phyloP scores from a whole-genome alignment of 2,329 filamentous ascomycete genomes.

The Fusarium phyllophilum region DNA sequence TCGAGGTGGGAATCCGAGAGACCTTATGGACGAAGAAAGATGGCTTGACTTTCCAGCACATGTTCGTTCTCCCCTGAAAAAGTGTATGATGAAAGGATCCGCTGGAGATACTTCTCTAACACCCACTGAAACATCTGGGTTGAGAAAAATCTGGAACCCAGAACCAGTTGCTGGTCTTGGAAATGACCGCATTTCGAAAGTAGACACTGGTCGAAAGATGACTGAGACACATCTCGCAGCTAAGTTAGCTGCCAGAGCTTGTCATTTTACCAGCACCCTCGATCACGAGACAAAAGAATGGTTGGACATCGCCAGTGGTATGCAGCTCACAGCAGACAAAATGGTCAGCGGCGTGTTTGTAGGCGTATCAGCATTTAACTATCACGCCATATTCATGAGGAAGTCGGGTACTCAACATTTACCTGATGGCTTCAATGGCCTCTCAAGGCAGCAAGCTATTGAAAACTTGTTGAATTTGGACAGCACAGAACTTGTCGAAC shows the following conservation, averaged over 20 bases:
- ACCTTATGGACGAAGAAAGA: not conserved
- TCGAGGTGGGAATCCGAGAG: accelerated
- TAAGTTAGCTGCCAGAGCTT: not conserved
- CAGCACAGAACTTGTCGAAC: not conserved
- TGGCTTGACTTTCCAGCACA: not conserved
- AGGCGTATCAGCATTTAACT: too few species aligned
- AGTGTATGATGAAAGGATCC: accelerated
- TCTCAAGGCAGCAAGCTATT: too few species aligned
- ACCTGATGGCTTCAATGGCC: too few species aligned
- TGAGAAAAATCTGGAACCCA: not conserved
- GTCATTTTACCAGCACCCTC: too few species aligned
- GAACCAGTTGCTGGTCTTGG: not conserved
- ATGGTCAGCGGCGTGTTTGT: too few species aligned
- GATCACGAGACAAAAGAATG: too few species aligned
- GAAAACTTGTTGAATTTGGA: not conserved
- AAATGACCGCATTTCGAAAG: too few species aligned
- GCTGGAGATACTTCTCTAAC: not conserved
- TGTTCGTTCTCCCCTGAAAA: not conserved
- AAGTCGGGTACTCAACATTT: too few species aligned
- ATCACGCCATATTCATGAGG: too few species aligned
- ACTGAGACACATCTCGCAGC: not conserved
- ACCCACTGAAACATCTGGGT: not conserved
- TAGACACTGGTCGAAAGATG: not conserved
- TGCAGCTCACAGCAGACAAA: too few species aligned
- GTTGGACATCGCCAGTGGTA: too few species aligned